phyloP scores from a whole-genome alignment of 768 basidiomycete genomes.

The Neoboletus subvelutipes region DNA sequence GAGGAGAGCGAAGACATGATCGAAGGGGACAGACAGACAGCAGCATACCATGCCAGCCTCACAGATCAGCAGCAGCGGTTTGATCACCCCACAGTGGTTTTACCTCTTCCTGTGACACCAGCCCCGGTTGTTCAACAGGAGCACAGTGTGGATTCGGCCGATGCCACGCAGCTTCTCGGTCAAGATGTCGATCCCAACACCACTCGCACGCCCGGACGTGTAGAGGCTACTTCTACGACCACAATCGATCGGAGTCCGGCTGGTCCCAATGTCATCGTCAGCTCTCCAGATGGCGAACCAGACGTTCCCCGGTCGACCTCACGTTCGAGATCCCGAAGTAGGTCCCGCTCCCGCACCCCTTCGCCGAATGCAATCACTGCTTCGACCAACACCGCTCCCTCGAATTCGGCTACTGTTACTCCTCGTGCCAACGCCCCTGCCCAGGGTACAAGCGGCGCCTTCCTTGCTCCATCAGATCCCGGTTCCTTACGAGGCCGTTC shows the following conservation, averaged over 20 bases:
- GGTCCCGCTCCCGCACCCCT: slow-evolving; percentile 46
- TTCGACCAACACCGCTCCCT: slow-evolving; percentile 11
- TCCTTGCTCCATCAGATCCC: slow-evolving; percentile 28
- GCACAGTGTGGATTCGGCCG: slow-evolving; percentile 4
- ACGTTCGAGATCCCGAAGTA: slow-evolving; percentile 34
- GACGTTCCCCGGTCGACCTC: slow-evolving; percentile 35
- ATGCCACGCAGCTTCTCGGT: slow-evolving; percentile 20
- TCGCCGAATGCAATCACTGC: slow-evolving; percentile 35
- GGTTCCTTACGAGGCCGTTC: slow-evolving; percentile 26
- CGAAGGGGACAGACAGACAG: slow-evolving; percentile 20
- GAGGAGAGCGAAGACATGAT: slow-evolving; percentile 21
- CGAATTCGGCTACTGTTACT: slow-evolving; percentile 6
- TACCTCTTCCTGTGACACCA: slow-evolving; percentile 4
- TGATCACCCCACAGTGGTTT: slow-evolving; percentile 12
- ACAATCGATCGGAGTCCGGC: slow-evolving; percentile 4
- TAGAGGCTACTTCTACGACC: slow-evolving; percentile 19
- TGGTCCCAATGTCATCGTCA: slow-evolving; percentile 37
- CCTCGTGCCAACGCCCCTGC: slow-evolving; percentile 12
- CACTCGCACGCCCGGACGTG: slow-evolving; percentile 11
- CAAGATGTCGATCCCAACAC: slow-evolving; percentile 17
- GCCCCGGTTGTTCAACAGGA: slow-evolving; percentile 4
- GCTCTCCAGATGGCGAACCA: slow-evolving; percentile 33
- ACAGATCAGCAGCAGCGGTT: slow-evolving; percentile 13
- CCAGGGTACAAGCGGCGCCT: slow-evolving; percentile 20
- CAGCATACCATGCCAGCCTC: slow-evolving; percentile 18